Conservation (phyloP, 371 early-diverging fungal genomes). For the Mucor racemosus region DNA sequence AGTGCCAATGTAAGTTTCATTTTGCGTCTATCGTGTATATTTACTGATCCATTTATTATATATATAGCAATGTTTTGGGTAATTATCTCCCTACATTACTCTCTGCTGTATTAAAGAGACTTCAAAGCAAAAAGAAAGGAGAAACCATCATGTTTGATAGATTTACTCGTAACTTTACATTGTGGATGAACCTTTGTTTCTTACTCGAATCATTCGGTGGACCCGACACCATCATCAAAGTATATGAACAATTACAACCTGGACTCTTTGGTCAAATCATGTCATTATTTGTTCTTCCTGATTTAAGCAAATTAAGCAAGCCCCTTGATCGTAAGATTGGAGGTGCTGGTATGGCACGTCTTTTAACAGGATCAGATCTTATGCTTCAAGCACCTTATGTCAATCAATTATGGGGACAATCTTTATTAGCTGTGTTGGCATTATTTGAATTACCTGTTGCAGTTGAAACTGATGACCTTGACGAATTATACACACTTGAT, state of each 20-base stretch:
- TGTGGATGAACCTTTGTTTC: constrained; percentile 76
- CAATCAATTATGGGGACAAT: constrained; percentile 58
- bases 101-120: constrained; percentile 75
- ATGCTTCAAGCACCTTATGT: constrained; percentile 57
- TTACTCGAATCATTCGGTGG: constrained; percentile 64
- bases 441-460: constrained; percentile 64
- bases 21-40: background rate
- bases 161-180: constrained; percentile 79
- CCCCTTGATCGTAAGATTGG: constrained; percentile 76
- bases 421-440: constrained; percentile 50
- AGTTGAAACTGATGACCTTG: constrained; percentile 63
- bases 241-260: constrained; percentile 82
- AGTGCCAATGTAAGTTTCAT: constrained; percentile 68
- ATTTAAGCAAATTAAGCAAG: constrained; percentile 66
- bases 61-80: constrained; percentile 52
- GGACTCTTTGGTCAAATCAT: constrained; percentile 77
- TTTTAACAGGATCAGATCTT: constrained; percentile 59
- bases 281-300: constrained; percentile 71
- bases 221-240: constrained; percentile 69
- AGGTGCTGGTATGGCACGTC: constrained; percentile 68
- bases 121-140: constrained; percentile 73
- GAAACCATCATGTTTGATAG: constrained; percentile 41
- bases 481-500: constrained; percentile 74
- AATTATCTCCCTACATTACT: constrained; percentile 81
- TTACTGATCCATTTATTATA: background rate